Evolutionary conservation across 2,329 filamentous ascomycete genomes (phyloP).

Genomic region (Sporothrix variecibatus): DNA sequence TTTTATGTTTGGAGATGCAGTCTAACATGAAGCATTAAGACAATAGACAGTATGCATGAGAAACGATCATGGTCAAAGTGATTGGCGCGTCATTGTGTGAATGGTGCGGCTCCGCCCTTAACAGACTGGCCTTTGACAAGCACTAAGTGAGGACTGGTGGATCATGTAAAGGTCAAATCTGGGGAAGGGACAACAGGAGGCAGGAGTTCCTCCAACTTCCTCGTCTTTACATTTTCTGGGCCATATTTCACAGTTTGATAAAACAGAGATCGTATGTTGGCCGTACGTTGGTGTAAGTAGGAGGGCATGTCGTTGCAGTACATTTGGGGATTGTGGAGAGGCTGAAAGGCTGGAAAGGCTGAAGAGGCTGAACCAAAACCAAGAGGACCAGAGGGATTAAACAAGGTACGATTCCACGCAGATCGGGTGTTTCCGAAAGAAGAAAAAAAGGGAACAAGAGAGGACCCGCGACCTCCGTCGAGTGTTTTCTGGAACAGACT

Average conservation of each 20-base stretch:
- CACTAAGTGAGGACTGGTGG: neutral
- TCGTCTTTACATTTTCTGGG: neutral
- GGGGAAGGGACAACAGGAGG: conserved; percentile 14
- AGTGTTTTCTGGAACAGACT: conserved; percentile 6
- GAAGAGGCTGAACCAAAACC: neutral
- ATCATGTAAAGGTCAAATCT: conserved; percentile 3
- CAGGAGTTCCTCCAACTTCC: neutral
- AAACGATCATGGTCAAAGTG: neutral
- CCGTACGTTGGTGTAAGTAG: conserved; percentile 4
- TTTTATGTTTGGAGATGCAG: conserved; percentile 21
- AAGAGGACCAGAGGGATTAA: neutral
- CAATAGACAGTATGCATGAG: neutral
- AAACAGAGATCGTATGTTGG: conserved; percentile 30
- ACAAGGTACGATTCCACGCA: conserved; percentile 14
- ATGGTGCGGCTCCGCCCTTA: neutral
- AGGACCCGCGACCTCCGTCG: neutral
- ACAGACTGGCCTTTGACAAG: neutral
- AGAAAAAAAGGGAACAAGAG: neutral
- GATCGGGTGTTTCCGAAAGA: conserved; percentile 17
- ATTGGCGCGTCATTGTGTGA: neutral
- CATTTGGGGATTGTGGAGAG: neutral
- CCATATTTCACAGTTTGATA: neutral
- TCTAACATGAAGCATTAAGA: neutral
- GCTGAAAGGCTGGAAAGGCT: neutral
- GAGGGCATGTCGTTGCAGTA: neutral